Base-by-base conservation (phyloP, 129 eudicot genomes). In the Flaveria bidentis region DNA sequence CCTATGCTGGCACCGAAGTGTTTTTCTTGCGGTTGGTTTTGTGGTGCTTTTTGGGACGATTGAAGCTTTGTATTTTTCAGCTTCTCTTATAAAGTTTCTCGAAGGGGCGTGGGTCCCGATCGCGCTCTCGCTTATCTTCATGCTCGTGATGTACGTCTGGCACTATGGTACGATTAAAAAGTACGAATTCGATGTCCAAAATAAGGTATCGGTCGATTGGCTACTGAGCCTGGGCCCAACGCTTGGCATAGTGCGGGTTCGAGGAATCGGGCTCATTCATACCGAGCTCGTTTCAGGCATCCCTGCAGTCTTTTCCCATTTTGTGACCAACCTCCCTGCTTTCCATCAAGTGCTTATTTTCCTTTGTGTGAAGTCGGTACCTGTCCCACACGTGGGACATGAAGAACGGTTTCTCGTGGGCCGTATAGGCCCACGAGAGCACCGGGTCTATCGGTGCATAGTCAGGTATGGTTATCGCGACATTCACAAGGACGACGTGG, bases 51-150 rank as follows among this genome's bases (percentile, higher is more conserved):
- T 94, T 23, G 98, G 98, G 55, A 79, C 90, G 36, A 84, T 94
- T 1, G 98, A 94, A 82, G 88, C 96, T 9, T 80, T 94, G 15
- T 94, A 88, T 72, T 94, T 94, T 88, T 86, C 97, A 6, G 97
- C 98, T 62, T 89, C 98, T 69, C 83, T 94, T 15, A 89, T 91
- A 73, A 94, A 91, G 77, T 94, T 94, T 79, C 90, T 91, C 3
- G 98, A 94, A 82, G 98, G 98, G 33, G 98, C 98, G 4, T 94
- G 98, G 98, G 96, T 94, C 17, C 98, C 98, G 1, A 81, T 94
- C 23, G 97, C 82, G 6, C 89, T 94, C 9, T 80, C 98, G 23
- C 86, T 91, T 67, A 45, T 84, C 60, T 89, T 94, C 84, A 86
- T 94, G 92, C 71, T 83, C 2, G 81, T 89, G 41, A 94, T 91